A percentile compares a stretch with the other conserved stretches of the same genome.
phyloP scores from a whole-genome alignment of 2,329 filamentous ascomycete genomes.

The Hypoxylon sp. region DNA sequence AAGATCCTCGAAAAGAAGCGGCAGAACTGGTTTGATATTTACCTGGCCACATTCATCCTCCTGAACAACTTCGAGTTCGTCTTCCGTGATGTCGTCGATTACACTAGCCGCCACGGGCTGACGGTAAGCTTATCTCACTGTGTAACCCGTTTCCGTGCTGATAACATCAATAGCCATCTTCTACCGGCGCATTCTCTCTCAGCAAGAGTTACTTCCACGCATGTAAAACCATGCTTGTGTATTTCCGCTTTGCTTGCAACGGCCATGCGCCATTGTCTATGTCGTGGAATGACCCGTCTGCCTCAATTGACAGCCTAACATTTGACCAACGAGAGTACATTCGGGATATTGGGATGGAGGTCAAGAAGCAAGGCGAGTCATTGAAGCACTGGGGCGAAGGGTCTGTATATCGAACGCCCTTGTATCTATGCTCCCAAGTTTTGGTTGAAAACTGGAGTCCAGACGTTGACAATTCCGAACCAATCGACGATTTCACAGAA shows the following conservation, averaged over 20 bases:
- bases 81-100: conserved; percentile 24
- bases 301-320: conserved; percentile 6
- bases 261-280: conserved; percentile 24
- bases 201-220: conserved; percentile 28
- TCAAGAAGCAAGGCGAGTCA: conserved; percentile 13
- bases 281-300: not conserved
- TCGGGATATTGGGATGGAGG: conserved; percentile 16
- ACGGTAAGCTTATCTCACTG: conserved; percentile 1
- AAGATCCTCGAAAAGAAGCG: conserved; percentile 28
- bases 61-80: conserved; percentile 33
- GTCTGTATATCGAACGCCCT: conserved; percentile 17
- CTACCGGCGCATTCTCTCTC: conserved; percentile 20
- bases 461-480: conserved; percentile 15
- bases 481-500: conserved; percentile 24
- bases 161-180: conserved; percentile 12
- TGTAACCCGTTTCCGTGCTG: not conserved
- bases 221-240: conserved; percentile 30
- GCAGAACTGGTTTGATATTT: conserved; percentile 34
- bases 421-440: conserved; percentile 29
- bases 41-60: conserved; percentile 29
- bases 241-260: conserved; percentile 31
- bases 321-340: conserved; percentile 27
- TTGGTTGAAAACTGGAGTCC: conserved; percentile 19
- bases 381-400: conserved; percentile 8
- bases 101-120: conserved; percentile 21